Evolutionary conservation across 352 stramenopile genomes (phyloP).

Genomic region (Phytophthora lateralis): DNA sequence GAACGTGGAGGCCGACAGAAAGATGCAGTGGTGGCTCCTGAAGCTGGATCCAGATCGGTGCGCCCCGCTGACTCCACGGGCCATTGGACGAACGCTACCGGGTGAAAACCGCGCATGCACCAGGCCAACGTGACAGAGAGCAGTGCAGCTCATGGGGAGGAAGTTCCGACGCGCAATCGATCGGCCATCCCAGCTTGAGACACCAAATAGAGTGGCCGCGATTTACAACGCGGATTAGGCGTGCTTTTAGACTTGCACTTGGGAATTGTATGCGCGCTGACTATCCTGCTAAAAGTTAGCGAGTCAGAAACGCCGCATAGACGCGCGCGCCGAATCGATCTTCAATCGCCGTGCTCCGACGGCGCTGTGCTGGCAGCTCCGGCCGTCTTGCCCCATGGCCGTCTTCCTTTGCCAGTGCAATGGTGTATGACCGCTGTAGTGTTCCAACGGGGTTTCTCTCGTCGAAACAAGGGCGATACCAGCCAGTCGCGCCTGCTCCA

Average conservation of each 20-base stretch:
- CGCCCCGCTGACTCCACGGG: neutral
- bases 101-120: neutral
- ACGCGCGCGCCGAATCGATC: slow-evolving; percentile 20
- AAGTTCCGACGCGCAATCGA: slow-evolving; percentile 15
- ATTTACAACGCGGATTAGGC: slow-evolving; percentile 18
- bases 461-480: neutral
- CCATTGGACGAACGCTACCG: neutral
- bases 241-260: slow-evolving; percentile 3
- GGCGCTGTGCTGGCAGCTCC: slow-evolving; percentile 8
- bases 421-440: no score
- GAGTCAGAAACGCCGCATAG: slow-evolving; percentile 34
- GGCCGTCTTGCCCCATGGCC: neutral
- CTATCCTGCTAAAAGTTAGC: slow-evolving; percentile 33
- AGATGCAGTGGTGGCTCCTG: neutral
- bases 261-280: slow-evolving; percentile 8
- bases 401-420: no score
- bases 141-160: slow-evolving; percentile 19
- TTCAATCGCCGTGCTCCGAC: slow-evolving; percentile 23
- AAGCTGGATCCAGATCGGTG: neutral
- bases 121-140: slow-evolving; percentile 21
- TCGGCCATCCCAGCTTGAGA: neutral
- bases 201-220: slow-evolving; percentile 1
- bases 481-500: neutral
- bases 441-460: neutral
- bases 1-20: neutral